phyloP scores from a whole-genome alignment of 768 basidiomycete species.

The Pulveroboletus sp. region DNA sequence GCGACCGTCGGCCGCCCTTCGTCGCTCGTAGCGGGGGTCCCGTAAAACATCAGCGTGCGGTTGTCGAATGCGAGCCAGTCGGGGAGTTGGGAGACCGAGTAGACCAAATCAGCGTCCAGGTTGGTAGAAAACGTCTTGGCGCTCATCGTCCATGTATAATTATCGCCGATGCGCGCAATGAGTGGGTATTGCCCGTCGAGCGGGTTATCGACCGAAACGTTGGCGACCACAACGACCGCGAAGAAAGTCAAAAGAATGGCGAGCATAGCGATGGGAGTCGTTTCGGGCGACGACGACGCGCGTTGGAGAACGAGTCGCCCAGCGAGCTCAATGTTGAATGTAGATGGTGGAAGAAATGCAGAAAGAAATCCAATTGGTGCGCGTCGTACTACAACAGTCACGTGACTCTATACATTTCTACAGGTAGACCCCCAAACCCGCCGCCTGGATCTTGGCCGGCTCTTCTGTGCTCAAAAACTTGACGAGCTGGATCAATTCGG shows the following conservation, averaged over 20 bases:
- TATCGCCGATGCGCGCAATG: constrained; percentile 64
- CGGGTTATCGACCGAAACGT: constrained; percentile 55
- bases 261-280: constrained; percentile 61
- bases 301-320: constrained; percentile 49
- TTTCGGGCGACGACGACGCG: constrained; percentile 40
- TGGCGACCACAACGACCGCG: constrained; percentile 39
- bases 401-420: constrained; percentile 27
- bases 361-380: constrained; percentile 14
- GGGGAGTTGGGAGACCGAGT: constrained; percentile 59
- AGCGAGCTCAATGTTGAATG: constrained; percentile 47
- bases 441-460: constrained; percentile 76
- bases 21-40: constrained; percentile 62
- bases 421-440: constrained; percentile 62
- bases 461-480: constrained; percentile 68
- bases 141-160: constrained; percentile 72
- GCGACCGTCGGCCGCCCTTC: constrained; percentile 60
- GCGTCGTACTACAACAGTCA: constrained; percentile 24
- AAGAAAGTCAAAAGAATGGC: constrained; percentile 55
- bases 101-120: constrained; percentile 42
- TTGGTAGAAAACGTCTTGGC: constrained; percentile 59
- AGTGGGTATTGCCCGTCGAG: constrained; percentile 72
- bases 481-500: constrained; percentile 73
- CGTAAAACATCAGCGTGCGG: constrained; percentile 56
- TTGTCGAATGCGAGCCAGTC: constrained; percentile 77
- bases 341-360: constrained; percentile 6